A percentile compares a stretch with the other conserved stretches of the same genome.
phyloP scores from a whole-genome alignment of 345 rosid genomes.

The Dovyalis caffra region DNA sequence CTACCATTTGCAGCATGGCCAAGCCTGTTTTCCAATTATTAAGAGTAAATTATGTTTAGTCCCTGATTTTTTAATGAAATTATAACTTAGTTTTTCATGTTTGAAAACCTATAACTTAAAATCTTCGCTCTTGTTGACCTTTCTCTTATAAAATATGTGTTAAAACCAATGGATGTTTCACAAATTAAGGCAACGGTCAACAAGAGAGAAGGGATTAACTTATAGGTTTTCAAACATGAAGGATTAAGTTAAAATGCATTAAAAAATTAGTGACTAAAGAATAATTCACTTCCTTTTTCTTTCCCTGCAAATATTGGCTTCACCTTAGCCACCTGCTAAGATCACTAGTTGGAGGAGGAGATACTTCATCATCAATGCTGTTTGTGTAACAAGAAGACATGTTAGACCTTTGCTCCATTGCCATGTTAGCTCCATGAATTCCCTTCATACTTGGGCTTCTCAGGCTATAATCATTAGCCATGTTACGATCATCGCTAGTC shows the following conservation, averaged over 20 bases:
- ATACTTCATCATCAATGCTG: neutral
- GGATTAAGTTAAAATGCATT: neutral
- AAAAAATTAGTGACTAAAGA: neutral
- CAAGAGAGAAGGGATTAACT: neutral
- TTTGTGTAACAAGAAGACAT: slow-evolving; percentile 10
- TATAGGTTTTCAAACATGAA: neutral
- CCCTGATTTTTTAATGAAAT: neutral
- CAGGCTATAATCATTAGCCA: neutral
- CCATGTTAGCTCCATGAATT: neutral
- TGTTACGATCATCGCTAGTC: neutral
- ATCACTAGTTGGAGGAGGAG: neutral
- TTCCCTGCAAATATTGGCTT: neutral
- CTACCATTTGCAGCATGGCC: neutral
- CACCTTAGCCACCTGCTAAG: slow-evolving; percentile 14
- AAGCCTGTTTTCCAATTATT: neutral
- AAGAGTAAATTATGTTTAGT: neutral
- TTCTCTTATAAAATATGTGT: neutral
- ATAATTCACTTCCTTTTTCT: neutral
- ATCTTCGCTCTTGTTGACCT: neutral
- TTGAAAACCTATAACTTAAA: neutral
- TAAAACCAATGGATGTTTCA: too few species aligned
- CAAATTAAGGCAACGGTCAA: too few species aligned
- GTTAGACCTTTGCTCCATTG: slow-evolving; percentile 8
- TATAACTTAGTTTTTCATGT: neutral
- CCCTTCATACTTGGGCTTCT: slow-evolving; percentile 15